phyloP scores from a whole-genome alignment of 805 yeast species.

The Cyberlindnera euphorbiae region DNA sequence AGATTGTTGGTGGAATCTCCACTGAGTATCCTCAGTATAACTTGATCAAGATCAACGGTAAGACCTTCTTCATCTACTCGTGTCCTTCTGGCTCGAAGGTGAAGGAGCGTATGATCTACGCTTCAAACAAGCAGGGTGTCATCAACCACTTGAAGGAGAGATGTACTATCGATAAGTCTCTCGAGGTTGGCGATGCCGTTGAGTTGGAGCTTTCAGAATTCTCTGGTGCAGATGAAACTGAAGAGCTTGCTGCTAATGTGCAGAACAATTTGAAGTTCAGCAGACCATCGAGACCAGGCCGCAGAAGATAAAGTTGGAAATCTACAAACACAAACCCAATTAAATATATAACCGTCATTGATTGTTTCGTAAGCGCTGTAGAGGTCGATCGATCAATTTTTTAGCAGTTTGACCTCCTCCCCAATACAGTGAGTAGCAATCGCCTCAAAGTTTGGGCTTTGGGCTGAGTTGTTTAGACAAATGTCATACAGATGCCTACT shows the following conservation, averaged over 20 bases:
- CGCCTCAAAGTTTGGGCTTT: conserved; percentile 12
- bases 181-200: conserved; percentile 71
- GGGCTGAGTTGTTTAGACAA: conserved; percentile 14
- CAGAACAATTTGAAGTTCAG: conserved; percentile 35
- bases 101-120: conserved; percentile 88
- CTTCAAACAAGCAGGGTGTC: conserved; percentile 68
- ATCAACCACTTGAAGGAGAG: conserved; percentile 41
- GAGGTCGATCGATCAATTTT: no score
- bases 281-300: conserved; percentile 72
- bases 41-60: conserved; percentile 40
- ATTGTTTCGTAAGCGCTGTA: no score
- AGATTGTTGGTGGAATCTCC: conserved; percentile 32
- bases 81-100: conserved; percentile 91
- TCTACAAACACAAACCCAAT: background rate
- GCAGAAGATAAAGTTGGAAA: conserved; percentile 29
- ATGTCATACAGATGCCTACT: conserved; percentile 53
- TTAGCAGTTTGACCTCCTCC: conserved; percentile 1
- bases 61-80: conserved; percentile 63
- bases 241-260: conserved; percentile 10
- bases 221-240: conserved; percentile 20
- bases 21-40: conserved; percentile 53
- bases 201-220: conserved; percentile 58
- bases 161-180: conserved; percentile 32
- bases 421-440: conserved; percentile 15
- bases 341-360: background rate